Evolutionary conservation across 768 basidiomycete species (phyloP), one percentile per base, ranked within the genome.

Genomic region (Grammothele lineata): DNA sequence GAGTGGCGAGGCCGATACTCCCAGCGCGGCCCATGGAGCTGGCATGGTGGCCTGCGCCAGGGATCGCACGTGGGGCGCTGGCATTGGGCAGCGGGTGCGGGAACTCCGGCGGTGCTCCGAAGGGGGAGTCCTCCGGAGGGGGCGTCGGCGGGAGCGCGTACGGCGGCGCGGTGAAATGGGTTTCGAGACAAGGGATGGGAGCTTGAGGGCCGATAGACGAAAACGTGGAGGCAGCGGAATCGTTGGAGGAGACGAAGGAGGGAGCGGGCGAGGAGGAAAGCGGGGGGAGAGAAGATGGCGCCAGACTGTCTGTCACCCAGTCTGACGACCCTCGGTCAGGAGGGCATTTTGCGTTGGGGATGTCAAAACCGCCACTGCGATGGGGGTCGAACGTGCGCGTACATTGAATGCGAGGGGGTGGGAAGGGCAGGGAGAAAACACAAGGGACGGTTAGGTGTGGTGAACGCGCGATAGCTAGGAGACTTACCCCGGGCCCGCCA

Each of bases 331-430:
- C 90, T 86, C 90, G 64, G 65, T 88, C 84, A 59, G 88, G 89
- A 88, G 89, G 90, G 90, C 90, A 92, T 92, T 92, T 92, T 56
- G 70, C 70, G 62, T 77, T 83, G 58, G 89, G 87, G 76, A 73
- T 75, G 89, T 92, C 90, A 92, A 92, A 92, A 90, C 72, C 89
- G 84, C 90, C 90, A 92, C 90, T 91, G 51, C 19, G 14, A 45
- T 14, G 23, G 30, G 26, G 30, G 42, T 27, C 30, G 7, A 7
- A 30, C 27, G 14, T 14, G 27, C 27, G 14, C 6, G 35, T 36
- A 7, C 7, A 36, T 36, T 36, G 15, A 8, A 17, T 36, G 12
- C 35, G 35, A n/a, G 17, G 6, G 18, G n/a, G 35, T n/a, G 27
- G 8, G 27, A 30, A 30, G 7, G 27, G 27, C n/a, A n/a, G n/a